Conservation (phyloP, 2,329 filamentous ascomycete species). For the Alternaria angustiovoidea region DNA sequence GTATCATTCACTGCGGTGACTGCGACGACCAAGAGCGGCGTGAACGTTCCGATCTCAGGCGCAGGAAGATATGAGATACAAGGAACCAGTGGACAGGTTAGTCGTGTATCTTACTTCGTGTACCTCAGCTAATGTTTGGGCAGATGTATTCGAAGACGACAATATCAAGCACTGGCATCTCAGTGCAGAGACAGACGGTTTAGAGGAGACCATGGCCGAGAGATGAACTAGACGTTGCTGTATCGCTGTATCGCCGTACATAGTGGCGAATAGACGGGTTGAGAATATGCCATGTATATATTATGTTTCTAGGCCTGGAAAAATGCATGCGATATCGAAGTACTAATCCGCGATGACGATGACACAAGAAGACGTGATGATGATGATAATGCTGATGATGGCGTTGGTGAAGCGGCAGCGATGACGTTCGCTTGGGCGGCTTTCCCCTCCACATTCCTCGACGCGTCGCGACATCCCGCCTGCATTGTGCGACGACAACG, state of each 20-base stretch:
- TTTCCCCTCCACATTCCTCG: conserved; percentile 12
- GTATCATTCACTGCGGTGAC: conserved; percentile 29
- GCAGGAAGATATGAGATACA: conserved; percentile 37
- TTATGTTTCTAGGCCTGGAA: neutral
- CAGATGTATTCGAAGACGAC: conserved; percentile 37
- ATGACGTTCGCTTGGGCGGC: conserved; percentile 18
- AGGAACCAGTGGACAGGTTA: conserved; percentile 35
- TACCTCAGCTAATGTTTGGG: neutral
- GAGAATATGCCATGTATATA: neutral
- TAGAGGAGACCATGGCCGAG: neutral
- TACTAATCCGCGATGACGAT: neutral
- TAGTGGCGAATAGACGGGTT: neutral
- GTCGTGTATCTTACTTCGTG: neutral
- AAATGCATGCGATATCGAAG: neutral
- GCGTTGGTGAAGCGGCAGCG: neutral
- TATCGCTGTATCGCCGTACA: neutral
- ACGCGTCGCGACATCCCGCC: conserved; percentile 30
- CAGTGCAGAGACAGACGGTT: conserved; percentile 18
- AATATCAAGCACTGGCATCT: conserved; percentile 21
- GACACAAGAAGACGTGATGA: neutral
- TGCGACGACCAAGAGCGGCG: conserved; percentile 30
- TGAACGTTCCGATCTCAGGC: conserved; percentile 23
- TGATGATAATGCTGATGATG: neutral
- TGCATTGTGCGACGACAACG: conserved; percentile 18
- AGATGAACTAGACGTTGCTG: neutral